phyloP scores from a whole-genome alignment of 371 early-diverging fungal species.

The Syncephalastrum sp. region DNA sequence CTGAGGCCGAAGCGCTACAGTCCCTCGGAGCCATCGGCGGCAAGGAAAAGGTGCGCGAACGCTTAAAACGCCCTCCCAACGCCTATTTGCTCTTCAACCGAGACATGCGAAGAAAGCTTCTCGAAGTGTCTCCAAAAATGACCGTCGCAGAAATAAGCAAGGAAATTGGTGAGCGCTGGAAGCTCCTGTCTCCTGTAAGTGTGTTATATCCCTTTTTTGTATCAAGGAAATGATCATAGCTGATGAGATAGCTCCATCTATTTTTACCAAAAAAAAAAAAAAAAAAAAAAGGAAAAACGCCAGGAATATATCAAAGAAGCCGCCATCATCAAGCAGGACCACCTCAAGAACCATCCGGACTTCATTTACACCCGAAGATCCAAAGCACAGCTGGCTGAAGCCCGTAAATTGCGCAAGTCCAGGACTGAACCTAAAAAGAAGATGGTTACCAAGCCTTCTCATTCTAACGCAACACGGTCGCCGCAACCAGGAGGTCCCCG shows the following conservation, averaged over 20 bases:
- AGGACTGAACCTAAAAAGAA: constrained; percentile 4
- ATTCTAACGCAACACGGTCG: neutral
- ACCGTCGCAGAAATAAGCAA: constrained; percentile 59
- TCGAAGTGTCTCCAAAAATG: constrained; percentile 54
- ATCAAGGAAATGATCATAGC: neutral
- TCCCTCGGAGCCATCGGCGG: constrained; percentile 17
- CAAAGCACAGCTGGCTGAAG: constrained; percentile 55
- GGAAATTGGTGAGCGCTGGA: constrained; percentile 58
- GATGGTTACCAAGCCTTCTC: constrained; percentile 1
- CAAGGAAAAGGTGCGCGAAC: constrained; percentile 15
- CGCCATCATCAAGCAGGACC: constrained; percentile 54
- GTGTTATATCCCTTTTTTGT: constrained; percentile 1
- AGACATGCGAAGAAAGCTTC: constrained; percentile 54
- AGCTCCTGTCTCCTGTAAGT: constrained; percentile 28
- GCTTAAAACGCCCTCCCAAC: constrained; percentile 64
- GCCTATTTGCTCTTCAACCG: constrained; percentile 63
- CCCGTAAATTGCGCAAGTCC: constrained; percentile 35
- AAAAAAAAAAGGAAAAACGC: constrained; percentile 25
- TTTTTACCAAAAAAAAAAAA: neutral
- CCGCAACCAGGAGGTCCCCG: constrained; percentile 25
- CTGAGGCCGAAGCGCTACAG: constrained; percentile 10
- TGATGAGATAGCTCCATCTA: too few species aligned
- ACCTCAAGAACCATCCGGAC: constrained; percentile 57
- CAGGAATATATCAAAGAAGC: constrained; percentile 41
- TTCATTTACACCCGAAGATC: constrained; percentile 64